Evolutionary conservation across 176 grass and related monocot genomes (phyloP).

Genomic region (Poa annua): DNA sequence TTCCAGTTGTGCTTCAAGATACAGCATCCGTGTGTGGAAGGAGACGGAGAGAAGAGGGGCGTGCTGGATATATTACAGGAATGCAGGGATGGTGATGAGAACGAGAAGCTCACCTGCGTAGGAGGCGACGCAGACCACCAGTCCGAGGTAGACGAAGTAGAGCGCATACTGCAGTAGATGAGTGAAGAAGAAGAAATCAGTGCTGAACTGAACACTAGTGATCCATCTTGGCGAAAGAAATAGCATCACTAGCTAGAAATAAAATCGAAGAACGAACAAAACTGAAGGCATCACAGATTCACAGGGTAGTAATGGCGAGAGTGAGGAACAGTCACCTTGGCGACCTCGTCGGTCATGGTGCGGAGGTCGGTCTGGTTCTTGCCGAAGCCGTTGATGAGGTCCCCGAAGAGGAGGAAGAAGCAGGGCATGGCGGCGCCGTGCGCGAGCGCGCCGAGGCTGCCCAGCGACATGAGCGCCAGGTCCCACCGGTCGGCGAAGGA

Average conservation of each 20-base stretch:
- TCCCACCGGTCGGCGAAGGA: slow-evolving; percentile 85
- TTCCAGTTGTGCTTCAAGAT: not conserved
- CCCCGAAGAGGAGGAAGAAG: slow-evolving; percentile 96
- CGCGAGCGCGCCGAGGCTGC: slow-evolving; percentile 72
- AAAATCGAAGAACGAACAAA: not conserved
- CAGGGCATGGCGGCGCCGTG: slow-evolving; percentile 99
- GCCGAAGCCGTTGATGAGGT: slow-evolving; percentile 97
- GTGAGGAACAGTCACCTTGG: slow-evolving; percentile 64
- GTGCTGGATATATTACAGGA: not conserved
- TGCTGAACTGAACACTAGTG: not conserved
- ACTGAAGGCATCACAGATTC: not conserved
- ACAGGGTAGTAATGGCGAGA: not conserved
- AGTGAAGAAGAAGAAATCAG: not conserved
- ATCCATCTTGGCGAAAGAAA: not conserved
- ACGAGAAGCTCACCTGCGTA: slow-evolving; percentile 69
- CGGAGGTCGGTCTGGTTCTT: slow-evolving; percentile 92
- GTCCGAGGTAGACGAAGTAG: slow-evolving; percentile 97
- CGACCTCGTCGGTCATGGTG: slow-evolving; percentile 94
- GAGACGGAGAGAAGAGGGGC: not conserved
- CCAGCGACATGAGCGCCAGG: slow-evolving; percentile 71
- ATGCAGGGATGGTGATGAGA: not conserved
- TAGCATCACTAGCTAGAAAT: no score
- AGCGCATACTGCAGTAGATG: slow-evolving; percentile 71
- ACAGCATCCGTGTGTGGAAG: not conserved
- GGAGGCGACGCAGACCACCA: slow-evolving; percentile 85